Evolutionary conservation across 495 filamentous ascomycete species (phyloP), one percentile per base, ranked within the genome.

Genomic region (Penicillium cinerascens): DNA sequence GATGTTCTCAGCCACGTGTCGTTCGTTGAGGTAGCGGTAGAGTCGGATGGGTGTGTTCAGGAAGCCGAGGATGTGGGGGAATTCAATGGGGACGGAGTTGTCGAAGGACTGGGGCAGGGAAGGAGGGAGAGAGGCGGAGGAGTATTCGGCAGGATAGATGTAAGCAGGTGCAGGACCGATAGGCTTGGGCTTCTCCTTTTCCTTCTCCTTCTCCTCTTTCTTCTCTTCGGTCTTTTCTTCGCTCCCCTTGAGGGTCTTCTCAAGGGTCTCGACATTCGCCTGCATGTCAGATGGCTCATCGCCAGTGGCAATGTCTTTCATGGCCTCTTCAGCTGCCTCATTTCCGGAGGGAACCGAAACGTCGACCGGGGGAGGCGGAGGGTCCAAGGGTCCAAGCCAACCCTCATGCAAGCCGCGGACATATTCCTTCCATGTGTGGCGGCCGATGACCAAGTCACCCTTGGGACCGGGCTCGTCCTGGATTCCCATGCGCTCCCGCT

Each of bases 351-450:
- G 44, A 26, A 58, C 46, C 21, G 72, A 66, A n/a, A 33, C 20
- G 1, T 51, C 58, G 11, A 38, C 50, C 16, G 54, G 48, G 0
- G 63, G 54, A 20, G 55, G 40, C 13, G 78, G 79, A 42, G 72
- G 64, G 59, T 84, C 79, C 21, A 96, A 72, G 1, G 93, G 91
- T 1, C 93, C 93, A 16, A 99, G 74, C 93, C 95, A 97, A 46
- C 93, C 93, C 63, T 99, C 93, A 55, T 99, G 93, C 51, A 97
- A 58, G 22, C 93, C 93, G 22, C 90, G 82, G 9, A 97, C 72
- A 69, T 97, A 99, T 71, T 99, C 93, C 71, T 97, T 97, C 93
- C 93, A 99, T 8, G 92, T 87, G 64, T 97, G 86, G 52, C 93
- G 78, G 6, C 95, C 93, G 54, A 99, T 83, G 4, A 97, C 82